These are phyloP conservation scores for Fusarium cyanostomum DNA, from an alignment of 2,329 filamentous ascomycete species.

Conservation along the genomic window DNA sequence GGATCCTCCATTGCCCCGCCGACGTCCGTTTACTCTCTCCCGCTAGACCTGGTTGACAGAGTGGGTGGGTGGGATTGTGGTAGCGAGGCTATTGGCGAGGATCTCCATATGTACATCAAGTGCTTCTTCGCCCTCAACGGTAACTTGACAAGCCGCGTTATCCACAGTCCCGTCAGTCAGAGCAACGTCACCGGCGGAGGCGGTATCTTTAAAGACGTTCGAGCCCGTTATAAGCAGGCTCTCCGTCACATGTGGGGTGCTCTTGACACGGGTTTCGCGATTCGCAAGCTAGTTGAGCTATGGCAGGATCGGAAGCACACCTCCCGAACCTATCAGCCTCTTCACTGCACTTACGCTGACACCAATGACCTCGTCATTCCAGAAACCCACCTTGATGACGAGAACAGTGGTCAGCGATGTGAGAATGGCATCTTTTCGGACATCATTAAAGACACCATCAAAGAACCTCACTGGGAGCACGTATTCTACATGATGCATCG, in stretches of 20 bases:
- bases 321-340: conserved; percentile 62
- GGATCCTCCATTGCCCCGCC: conserved; percentile 73
- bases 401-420: conserved; percentile 51
- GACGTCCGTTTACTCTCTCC: conserved; percentile 77
- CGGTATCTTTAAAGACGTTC: conserved; percentile 64
- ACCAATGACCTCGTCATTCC: conserved; percentile 59
- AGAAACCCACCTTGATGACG: conserved; percentile 53
- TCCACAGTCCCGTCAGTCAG: conserved; percentile 76
- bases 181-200: conserved; percentile 73
- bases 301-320: conserved; percentile 68
- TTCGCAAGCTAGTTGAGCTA: conserved; percentile 66
- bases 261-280: conserved; percentile 72
- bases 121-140: conserved; percentile 80
- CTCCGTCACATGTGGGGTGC: conserved; percentile 81
- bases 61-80: conserved; percentile 79
- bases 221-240: conserved; percentile 76
- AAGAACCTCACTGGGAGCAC: conserved; percentile 63
- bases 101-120: conserved; percentile 81
- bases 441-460: conserved; percentile 60
- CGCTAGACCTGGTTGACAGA: conserved; percentile 71
- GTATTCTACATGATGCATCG: conserved; percentile 70
- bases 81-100: conserved; percentile 77
- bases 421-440: conserved; percentile 66
- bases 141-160: conserved; percentile 69
- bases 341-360: conserved; percentile 60